Evolutionary conservation across 148 eudicot species (phyloP).

Genomic region (Drosera capensis): DNA sequence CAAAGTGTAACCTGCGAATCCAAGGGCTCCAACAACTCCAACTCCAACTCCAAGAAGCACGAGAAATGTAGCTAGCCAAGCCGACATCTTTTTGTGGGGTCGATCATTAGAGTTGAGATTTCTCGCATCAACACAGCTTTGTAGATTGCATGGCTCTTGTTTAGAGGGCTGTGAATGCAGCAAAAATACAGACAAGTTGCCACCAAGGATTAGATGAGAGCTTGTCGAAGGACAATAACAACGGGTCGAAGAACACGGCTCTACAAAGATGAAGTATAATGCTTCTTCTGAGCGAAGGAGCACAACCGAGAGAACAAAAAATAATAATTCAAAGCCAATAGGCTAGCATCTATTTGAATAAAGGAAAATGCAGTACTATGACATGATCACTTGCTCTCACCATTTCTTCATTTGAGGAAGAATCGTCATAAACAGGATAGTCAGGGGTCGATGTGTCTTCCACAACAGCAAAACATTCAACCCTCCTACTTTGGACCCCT

Average conservation of each 20-base stretch:
- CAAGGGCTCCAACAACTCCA: conserved; percentile 9
- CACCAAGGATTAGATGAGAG: too few species aligned
- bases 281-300: too few species aligned
- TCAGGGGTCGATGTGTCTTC: conserved; percentile 19
- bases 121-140: conserved; percentile 10
- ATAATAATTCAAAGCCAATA: too few species aligned
- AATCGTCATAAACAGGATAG: conserved; percentile 22
- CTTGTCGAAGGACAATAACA: too few species aligned
- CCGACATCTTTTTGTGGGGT: conserved; percentile 2
- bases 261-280: too few species aligned
- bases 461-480: conserved; percentile 19
- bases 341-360: too few species aligned
- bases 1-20: conserved; percentile 12
- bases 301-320: too few species aligned
- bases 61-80: conserved; percentile 10
- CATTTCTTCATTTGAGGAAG: conserved; percentile 14
- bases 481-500: conserved; percentile 17
- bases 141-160: conserved; percentile 18
- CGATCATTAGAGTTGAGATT: not conserved
- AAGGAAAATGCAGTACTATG: too few species aligned
- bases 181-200: not conserved
- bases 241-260: too few species aligned
- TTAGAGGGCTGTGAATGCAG: conserved; percentile 5
- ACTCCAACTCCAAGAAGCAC: conserved; percentile 7
- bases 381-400: conserved; percentile 8